Conservation (phyloP, 768 basidiomycete genomes). For the Leccinum fibrillosum region DNA sequence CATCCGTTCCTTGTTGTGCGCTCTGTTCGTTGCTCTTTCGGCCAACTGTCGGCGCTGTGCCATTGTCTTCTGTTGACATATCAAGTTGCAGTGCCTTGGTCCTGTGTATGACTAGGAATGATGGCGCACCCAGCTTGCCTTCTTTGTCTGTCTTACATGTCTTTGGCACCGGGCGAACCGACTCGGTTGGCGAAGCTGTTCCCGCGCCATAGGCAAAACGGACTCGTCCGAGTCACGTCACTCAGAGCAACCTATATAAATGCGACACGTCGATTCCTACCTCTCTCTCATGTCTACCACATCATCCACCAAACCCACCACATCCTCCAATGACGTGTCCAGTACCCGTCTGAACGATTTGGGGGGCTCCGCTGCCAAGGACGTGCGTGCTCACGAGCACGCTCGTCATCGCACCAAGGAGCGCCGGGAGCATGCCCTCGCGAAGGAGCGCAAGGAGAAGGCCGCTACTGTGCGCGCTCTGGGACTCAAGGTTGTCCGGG, state of each 20-base stretch:
- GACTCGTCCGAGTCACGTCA: slow-evolving; percentile 19
- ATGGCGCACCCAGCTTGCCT: slow-evolving; percentile 4
- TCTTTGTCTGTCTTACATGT: slow-evolving; percentile 6
- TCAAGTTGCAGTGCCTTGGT: slow-evolving; percentile 24
- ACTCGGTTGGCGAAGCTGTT: slow-evolving; percentile 19
- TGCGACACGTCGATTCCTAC: not conserved
- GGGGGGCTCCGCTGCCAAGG: slow-evolving; percentile 17
- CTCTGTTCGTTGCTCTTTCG: not conserved
- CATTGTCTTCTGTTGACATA: not conserved
- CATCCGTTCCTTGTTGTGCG: slow-evolving; percentile 6
- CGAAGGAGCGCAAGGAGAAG: slow-evolving; percentile 32
- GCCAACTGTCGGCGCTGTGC: slow-evolving; percentile 1
- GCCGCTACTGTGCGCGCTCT: slow-evolving; percentile 12
- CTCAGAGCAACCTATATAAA: slow-evolving; percentile 32
- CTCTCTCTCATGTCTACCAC: slow-evolving; percentile 30
- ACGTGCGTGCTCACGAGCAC: slow-evolving; percentile 32
- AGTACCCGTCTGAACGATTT: slow-evolving; percentile 15
- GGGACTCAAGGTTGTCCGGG: slow-evolving; percentile 19
- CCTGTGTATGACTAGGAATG: slow-evolving; percentile 18
- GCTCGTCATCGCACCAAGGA: slow-evolving; percentile 33
- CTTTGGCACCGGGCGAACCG: not conserved
- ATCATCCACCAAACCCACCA: slow-evolving; percentile 21
- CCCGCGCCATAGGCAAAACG: slow-evolving; percentile 21
- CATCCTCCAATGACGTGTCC: slow-evolving; percentile 18
- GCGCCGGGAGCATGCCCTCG: slow-evolving; percentile 29